Evolutionary conservation across 148 eudicot species (phyloP).

Genomic region (Euryodendron excelsum): DNA sequence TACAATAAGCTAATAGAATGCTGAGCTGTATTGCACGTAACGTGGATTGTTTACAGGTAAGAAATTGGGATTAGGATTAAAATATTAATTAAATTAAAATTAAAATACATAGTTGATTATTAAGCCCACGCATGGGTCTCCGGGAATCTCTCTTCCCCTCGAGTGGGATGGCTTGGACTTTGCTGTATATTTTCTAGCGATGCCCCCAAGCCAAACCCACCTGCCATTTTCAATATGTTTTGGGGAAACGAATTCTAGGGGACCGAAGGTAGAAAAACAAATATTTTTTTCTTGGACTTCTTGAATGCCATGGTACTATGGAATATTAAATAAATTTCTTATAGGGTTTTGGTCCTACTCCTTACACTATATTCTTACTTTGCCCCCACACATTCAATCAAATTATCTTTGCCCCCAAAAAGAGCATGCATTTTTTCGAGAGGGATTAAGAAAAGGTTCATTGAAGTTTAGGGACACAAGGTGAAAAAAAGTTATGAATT

Average conservation of each 20-base stretch:
- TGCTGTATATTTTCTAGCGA: constrained; percentile 15
- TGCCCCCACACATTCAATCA: background rate
- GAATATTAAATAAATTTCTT: background rate
- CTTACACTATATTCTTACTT: too few relatives aligned
- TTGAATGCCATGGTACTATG: constrained; percentile 1
- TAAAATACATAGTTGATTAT: constrained; percentile 21
- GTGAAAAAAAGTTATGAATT: too few relatives aligned
- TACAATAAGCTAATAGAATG: too few relatives aligned
- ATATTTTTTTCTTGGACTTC: constrained; percentile 2
- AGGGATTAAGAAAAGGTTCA: too few relatives aligned
- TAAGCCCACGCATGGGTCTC: constrained; percentile 56
- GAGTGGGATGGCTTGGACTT: constrained; percentile 33
- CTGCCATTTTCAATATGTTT: constrained; percentile 4
- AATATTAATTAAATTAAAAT: background rate
- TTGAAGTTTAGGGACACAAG: too few relatives aligned
- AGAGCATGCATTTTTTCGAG: background rate
- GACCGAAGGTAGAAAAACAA: background rate
- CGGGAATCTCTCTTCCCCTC: constrained; percentile 58
- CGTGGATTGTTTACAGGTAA: constrained; percentile 6
- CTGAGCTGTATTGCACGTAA: too few relatives aligned
- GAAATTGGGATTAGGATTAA: constrained; percentile 8
- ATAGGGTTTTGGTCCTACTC: background rate
- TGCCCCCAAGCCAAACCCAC: constrained; percentile 4
- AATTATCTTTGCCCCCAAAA: background rate
- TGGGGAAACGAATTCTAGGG: background rate